Percentiles rank a stretch among this genome's conserved stretches.
Conservation (phyloP, 176 grass and related monocot species). For the Bromus sterilis region DNA sequence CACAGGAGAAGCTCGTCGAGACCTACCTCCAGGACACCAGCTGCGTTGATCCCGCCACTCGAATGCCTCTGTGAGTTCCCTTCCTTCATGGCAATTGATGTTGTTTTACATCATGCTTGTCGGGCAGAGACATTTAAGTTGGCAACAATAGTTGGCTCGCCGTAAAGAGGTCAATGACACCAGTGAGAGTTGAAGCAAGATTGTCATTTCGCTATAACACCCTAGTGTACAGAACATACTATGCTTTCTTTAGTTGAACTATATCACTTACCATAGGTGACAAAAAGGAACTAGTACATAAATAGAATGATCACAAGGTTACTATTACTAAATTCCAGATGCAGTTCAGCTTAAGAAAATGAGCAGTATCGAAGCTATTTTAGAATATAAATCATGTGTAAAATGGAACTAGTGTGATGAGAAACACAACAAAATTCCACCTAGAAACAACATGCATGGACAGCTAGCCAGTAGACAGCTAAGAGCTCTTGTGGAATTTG, state of each 20-base stretch:
- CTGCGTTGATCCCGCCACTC: slow-evolving; percentile 57
- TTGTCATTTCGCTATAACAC: background rate
- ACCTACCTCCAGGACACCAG: slow-evolving; percentile 59
- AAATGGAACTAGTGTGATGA: background rate
- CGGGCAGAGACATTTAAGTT: background rate
- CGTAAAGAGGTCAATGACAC: background rate
- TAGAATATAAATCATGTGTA: background rate
- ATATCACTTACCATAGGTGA: background rate
- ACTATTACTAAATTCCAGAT: background rate
- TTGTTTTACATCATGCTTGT: background rate
- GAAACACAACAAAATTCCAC: background rate
- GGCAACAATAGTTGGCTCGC: no score
- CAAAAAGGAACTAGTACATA: background rate
- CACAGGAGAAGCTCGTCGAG: slow-evolving; percentile 72
- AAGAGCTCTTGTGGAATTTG: background rate
- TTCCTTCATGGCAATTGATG: background rate
- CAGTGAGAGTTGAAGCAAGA: background rate
- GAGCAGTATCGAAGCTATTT: background rate
- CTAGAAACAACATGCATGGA: background rate
- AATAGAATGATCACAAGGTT: background rate
- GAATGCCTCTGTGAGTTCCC: slow-evolving; percentile 66
- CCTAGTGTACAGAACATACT: background rate
- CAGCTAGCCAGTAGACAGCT: no score
- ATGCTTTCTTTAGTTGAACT: background rate
- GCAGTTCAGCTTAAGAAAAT: slow-evolving; percentile 3